These are phyloP conservation scores for Parasitella parasitica DNA, from an alignment of 371 early-diverging fungal genomes.

Conservation along the genomic window DNA sequence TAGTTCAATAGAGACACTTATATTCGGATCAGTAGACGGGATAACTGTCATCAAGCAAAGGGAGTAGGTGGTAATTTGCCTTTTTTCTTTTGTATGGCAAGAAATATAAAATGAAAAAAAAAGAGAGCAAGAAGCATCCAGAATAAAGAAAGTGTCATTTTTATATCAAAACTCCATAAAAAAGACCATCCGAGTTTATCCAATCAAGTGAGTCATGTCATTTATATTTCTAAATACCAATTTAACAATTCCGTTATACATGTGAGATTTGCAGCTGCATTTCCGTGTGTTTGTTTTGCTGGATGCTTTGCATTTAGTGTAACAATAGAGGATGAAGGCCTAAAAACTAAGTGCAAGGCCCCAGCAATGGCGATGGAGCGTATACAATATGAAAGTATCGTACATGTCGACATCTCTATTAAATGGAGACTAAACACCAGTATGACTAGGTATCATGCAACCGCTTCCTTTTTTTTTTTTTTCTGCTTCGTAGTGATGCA, in stretches of 20 bases:
- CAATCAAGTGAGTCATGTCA: constrained; percentile 12
- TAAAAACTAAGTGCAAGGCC: no score
- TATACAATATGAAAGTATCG: background rate
- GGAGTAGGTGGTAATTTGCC: background rate
- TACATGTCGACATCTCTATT: background rate
- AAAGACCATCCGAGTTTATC: background rate
- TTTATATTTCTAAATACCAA: constrained; percentile 2
- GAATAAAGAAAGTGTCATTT: constrained; percentile 5
- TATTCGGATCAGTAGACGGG: constrained; percentile 9
- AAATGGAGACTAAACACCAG: background rate
- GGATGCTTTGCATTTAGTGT: constrained; percentile 8
- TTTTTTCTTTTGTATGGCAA: background rate
- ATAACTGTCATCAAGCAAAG: constrained; percentile 17
- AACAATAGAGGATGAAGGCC: background rate
- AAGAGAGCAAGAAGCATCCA: background rate
- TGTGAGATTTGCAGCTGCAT: constrained; percentile 4
- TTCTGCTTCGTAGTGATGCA: background rate
- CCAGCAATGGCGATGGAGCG: no score
- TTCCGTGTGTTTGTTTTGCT: background rate
- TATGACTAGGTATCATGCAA: background rate
- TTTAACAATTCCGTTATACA: background rate
- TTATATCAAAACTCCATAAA: background rate
- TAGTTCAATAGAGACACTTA: constrained; percentile 28
- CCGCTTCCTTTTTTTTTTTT: background rate
- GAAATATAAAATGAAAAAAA: background rate